Evolutionary conservation across 176 grass and related monocot genomes (phyloP), one percentile per base, ranked within the genome.

Genomic region (Paspalum vaginatum): DNA sequence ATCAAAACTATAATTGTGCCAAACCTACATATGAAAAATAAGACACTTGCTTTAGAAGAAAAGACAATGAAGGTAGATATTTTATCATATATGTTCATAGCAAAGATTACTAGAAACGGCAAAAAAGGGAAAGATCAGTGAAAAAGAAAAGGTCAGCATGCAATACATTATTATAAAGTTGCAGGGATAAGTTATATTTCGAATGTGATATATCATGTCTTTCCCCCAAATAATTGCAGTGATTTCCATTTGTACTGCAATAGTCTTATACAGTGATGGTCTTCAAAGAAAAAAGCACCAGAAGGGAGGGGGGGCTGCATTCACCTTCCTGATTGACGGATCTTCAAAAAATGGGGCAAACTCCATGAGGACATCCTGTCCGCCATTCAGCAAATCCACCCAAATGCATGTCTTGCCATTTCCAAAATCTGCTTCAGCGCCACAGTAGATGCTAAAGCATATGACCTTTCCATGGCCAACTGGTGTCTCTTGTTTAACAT

Each of bases 1-100:
- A 91, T 95, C 95, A 25, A 97, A 98, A 92, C 96, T 98, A 87
- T 98, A 95, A 46, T 98, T 98, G 85, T 98, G 96, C 96, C 96
- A 98, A 81, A 98, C 96, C 96, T 98, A 85, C 40, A 91, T 66
- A 54, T 78, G 52, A 57, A 67, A 85, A 65, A 61, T 60, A 5
- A 59, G 40, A 71, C n/a, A 46, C 58, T 70, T 64, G 58, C 42
- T 49, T 86, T 20, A 80, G 46, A 55, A 11, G 68, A 79, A 27
- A 59, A 84, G 81, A 72, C 45, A 84, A 60, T 10, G 4, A n/a
- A 20, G 32, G 14, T 26, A 48, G 47, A 15, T 55, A 24, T 83
- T 44, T 20, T 7, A 70, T 81, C 48, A 4, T 75, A 43, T 70
- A 72, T 50, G 16, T 65, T 83, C 8, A 26, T 20, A 84, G 22